phyloP scores from a whole-genome alignment of 306 rosid species.

The Senna siamea region DNA sequence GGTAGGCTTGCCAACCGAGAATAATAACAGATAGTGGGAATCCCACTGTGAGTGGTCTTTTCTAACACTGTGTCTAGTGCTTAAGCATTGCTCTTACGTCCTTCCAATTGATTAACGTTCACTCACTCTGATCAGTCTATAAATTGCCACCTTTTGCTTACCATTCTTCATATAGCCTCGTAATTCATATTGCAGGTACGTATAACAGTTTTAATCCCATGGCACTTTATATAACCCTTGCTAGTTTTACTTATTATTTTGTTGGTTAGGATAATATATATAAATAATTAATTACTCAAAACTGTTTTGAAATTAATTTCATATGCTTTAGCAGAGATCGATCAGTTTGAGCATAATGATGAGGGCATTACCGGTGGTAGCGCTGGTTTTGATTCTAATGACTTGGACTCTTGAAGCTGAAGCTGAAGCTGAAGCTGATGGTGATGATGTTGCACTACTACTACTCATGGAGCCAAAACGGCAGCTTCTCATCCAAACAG shows the following conservation, averaged over 20 bases:
- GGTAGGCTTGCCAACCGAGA: constrained; percentile 19
- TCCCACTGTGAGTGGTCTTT: constrained; percentile 21
- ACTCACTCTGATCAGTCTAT: not conserved
- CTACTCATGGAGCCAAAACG: not conserved
- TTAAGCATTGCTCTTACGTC: constrained; percentile 1
- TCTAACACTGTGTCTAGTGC: not conserved
- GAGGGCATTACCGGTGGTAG: constrained; percentile 13
- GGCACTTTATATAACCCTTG: no score
- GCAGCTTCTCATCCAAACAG: not conserved
- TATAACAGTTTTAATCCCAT: no score
- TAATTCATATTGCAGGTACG: no score
- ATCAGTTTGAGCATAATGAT: not conserved
- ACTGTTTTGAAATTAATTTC: no score
- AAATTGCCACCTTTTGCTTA: constrained; percentile 30
- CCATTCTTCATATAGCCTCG: not conserved
- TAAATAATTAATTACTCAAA: not conserved
- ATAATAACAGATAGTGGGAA: constrained; percentile 33
- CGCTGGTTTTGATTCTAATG: not conserved
- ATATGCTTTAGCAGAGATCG: not conserved
- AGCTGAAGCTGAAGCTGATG: constrained; percentile 24
- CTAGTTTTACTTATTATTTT: not conserved
- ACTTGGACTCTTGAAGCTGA: no score
- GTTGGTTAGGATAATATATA: not conserved
- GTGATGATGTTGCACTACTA: no score
- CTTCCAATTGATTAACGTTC: not conserved